Evolutionary conservation across 2,329 filamentous ascomycete species (phyloP).

Genomic region (Scytalidium lignicola): DNA sequence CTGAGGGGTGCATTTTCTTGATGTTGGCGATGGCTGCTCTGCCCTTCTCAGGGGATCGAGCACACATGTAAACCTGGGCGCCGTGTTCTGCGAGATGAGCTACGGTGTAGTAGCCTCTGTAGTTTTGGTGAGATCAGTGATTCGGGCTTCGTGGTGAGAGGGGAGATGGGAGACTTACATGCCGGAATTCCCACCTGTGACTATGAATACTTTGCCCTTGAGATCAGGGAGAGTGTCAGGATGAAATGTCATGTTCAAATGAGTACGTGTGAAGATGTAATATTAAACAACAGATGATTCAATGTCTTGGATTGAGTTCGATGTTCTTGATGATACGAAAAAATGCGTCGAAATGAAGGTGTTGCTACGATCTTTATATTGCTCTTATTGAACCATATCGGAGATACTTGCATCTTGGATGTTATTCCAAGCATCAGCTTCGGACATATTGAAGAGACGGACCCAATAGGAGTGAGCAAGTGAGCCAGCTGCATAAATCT

Average conservation of each 20-base stretch:
- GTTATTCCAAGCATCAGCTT: conserved; percentile 8
- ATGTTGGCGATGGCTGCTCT: conserved; percentile 13
- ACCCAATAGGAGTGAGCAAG: conserved; percentile 9
- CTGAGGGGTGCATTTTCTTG: conserved; percentile 10
- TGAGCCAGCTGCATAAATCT: conserved; percentile 23
- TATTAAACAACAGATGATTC: conserved; percentile 9
- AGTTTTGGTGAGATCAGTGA: conserved; percentile 9
- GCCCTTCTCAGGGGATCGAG: conserved; percentile 14
- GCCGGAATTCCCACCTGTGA: conserved; percentile 41
- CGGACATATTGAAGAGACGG: too few relatives aligned
- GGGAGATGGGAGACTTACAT: conserved; percentile 30
- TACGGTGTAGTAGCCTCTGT: conserved; percentile 17
- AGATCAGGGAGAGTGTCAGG: conserved; percentile 38
- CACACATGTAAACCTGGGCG: conserved; percentile 20
- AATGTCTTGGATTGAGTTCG: conserved; percentile 14
- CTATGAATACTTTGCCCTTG: conserved; percentile 36
- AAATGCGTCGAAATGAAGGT: conserved; percentile 11
- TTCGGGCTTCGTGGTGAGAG: conserved; percentile 7
- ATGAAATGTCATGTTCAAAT: conserved; percentile 31
- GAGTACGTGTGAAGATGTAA: conserved; percentile 12
- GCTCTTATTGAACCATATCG: conserved; percentile 13
- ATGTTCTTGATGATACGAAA: conserved; percentile 14
- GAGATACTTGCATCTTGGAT: conserved; percentile 14
- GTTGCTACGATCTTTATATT: conserved; percentile 21
- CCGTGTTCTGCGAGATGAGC: conserved; percentile 16